Evolutionary conservation across 176 grass and related monocot genomes (phyloP).

Genomic region (Musa troglodytarum): DNA sequence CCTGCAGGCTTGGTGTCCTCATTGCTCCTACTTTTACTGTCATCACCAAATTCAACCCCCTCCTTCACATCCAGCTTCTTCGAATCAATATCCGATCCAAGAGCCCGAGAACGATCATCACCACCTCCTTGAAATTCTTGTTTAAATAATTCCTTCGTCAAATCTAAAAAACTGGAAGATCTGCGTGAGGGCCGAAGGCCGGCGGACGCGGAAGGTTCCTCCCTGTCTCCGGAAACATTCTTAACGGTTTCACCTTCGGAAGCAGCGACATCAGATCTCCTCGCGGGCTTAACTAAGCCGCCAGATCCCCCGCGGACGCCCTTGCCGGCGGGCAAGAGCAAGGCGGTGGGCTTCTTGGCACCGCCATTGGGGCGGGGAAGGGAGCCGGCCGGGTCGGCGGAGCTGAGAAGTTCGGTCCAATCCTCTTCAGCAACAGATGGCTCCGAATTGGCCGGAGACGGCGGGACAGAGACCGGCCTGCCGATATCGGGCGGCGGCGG

Average conservation of each 20-base stretch:
- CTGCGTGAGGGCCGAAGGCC: neutral
- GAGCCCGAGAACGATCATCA: neutral
- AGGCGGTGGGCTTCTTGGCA: neutral
- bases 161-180: constrained; percentile 21
- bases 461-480: neutral
- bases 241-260: neutral
- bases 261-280: neutral
- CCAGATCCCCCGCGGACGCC: neutral
- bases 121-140: constrained; percentile 1
- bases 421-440: constrained; percentile 21
- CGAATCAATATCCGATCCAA: neutral
- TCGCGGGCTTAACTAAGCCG: constrained; percentile 20
- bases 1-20: neutral
- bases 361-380: neutral
- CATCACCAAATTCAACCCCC: neutral
- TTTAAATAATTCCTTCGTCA: constrained; percentile 5
- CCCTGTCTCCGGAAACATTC: neutral
- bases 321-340: constrained; percentile 12
- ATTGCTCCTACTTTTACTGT: neutral
- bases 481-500: constrained; percentile 5
- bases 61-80: neutral
- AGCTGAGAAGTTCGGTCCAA: constrained; percentile 44
- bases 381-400: constrained; percentile 3
- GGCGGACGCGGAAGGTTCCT: neutral
- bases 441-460: constrained; percentile 1